Conservation (phyloP, 805 yeast species). For the Alloascoidea africana region DNA sequence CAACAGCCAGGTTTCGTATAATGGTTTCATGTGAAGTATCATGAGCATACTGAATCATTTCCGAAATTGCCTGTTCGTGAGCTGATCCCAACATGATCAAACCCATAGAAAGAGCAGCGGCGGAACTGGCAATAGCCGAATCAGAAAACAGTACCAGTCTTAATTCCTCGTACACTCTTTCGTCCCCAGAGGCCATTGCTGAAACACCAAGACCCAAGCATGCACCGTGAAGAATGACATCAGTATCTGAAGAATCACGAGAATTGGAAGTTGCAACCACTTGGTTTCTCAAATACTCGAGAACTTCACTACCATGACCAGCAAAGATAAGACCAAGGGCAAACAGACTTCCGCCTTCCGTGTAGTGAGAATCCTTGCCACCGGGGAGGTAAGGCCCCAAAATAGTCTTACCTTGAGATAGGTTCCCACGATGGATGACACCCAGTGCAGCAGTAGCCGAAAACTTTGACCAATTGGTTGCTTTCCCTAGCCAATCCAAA, state of each 20-base stretch:
- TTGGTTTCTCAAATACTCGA: constrained; percentile 57
- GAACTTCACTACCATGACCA: constrained; percentile 82
- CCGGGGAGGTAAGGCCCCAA: constrained; percentile 89
- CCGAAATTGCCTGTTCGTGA: constrained; percentile 46
- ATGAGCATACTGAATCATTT: constrained; percentile 81
- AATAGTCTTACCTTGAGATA: constrained; percentile 77
- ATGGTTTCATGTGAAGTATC: constrained; percentile 95
- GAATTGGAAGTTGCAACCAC: constrained; percentile 25
- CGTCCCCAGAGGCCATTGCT: constrained; percentile 82
- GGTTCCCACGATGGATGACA: constrained; percentile 89
- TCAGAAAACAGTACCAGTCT: constrained; percentile 77
- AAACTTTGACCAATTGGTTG: constrained; percentile 97
- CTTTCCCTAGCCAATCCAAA: constrained; percentile 91
- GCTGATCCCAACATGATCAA: constrained; percentile 90
- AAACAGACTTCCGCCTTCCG: constrained; percentile 90
- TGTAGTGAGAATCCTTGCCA: constrained; percentile 59
- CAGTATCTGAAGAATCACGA: constrained; percentile 38
- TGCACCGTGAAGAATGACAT: constrained; percentile 88
- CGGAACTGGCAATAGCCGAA: constrained; percentile 89
- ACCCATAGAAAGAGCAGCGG: constrained; percentile 95
- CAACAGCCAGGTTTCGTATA: constrained; percentile 83
- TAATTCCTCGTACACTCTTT: constrained; percentile 62
- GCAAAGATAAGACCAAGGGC: constrained; percentile 92
- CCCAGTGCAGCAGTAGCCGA: constrained; percentile 97
- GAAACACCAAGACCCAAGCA: constrained; percentile 92